Evolutionary conservation across 345 rosid species (phyloP).

Genomic region (Eucalyptus sp.): DNA sequence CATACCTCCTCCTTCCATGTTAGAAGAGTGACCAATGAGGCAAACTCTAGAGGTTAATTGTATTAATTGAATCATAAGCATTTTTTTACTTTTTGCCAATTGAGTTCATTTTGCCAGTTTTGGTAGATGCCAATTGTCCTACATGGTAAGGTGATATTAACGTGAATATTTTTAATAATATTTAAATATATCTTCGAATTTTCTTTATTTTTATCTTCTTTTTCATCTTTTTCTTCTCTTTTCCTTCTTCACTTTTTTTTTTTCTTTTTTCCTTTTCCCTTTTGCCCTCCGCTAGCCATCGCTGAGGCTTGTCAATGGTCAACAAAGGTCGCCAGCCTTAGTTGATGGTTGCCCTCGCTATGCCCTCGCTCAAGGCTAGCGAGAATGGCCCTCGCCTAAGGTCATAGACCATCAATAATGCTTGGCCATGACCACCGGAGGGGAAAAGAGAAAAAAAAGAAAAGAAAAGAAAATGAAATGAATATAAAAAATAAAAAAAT

Average conservation of each 20-base stretch:
- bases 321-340: rapidly evolving
- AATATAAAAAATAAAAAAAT: too few species aligned
- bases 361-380: too few species aligned
- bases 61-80: rapidly evolving
- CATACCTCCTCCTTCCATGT: too few species aligned
- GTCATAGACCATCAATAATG: background rate
- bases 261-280: rapidly evolving
- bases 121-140: rapidly evolving
- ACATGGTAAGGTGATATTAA: rapidly evolving
- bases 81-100: rapidly evolving
- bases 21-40: too few species aligned
- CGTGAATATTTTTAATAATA: too few species aligned
- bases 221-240: background rate
- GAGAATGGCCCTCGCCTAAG: rapidly evolving
- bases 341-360: rapidly evolving
- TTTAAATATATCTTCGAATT: too few species aligned
- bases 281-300: rapidly evolving
- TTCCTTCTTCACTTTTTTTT: too few species aligned
- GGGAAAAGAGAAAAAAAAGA: too few species aligned
- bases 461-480: too few species aligned
- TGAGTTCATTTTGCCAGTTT: rapidly evolving
- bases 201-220: too few species aligned
- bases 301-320: background rate
- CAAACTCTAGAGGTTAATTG: too few species aligned
- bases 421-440: rapidly evolving